These are phyloP conservation scores for Zychaea mexicana DNA, from an alignment of 371 early-diverging fungal genomes.

Conservation along the genomic window DNA sequence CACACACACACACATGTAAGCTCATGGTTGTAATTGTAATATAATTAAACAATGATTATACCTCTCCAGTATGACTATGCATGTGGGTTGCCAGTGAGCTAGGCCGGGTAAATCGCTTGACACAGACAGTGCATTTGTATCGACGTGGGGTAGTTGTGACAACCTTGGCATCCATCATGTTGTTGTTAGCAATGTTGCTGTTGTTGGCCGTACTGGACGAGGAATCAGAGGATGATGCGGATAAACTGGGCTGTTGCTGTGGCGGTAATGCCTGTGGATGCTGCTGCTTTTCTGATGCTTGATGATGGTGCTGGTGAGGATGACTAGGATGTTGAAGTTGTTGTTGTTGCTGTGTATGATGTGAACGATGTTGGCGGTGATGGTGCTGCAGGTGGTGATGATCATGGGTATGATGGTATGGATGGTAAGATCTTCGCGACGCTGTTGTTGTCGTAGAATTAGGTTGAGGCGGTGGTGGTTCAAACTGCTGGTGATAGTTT, in stretches of 20 bases:
- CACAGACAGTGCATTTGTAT: conserved; percentile 51
- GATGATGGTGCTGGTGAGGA: conserved; percentile 6
- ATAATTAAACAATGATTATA: conserved; percentile 10
- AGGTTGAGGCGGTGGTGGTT: neutral
- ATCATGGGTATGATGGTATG: neutral
- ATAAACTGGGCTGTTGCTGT: neutral
- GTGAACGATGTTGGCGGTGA: too few relatives aligned
- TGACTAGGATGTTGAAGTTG: neutral
- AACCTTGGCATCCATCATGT: neutral
- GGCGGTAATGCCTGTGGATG: neutral
- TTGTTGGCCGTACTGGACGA: neutral
- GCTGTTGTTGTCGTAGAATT: neutral
- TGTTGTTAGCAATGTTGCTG: neutral
- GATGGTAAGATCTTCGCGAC: neutral
- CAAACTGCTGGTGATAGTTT: neutral
- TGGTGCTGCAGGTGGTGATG: too few relatives aligned
- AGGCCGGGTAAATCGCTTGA: conserved; percentile 62
- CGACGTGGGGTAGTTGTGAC: conserved; percentile 22
- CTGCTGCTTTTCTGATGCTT: neutral
- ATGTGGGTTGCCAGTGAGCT: conserved; percentile 62
- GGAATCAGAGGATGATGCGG: neutral
- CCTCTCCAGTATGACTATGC: conserved; percentile 66
- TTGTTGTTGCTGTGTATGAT: neutral
- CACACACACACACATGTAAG: too few relatives aligned
- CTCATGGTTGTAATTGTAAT: neutral